These are phyloP conservation scores for Didymella pomorum DNA, from an alignment of 2,329 filamentous ascomycete species.

Conservation along the genomic window DNA sequence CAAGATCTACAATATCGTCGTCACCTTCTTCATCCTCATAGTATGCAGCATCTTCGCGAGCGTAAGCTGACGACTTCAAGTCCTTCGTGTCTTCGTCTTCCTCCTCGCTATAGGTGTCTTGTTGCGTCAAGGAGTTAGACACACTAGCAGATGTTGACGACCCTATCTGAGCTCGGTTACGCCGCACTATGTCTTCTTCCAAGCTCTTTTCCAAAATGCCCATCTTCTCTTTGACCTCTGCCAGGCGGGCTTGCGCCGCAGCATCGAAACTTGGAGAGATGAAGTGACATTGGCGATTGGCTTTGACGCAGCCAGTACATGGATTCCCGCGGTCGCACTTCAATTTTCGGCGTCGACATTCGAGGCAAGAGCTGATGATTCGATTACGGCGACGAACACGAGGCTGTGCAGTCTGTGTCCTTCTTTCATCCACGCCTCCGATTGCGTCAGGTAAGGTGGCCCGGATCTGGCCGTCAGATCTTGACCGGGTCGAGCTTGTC, in stretches of 20 bases:
- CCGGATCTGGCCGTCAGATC: background rate
- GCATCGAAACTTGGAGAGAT: conserved; percentile 73
- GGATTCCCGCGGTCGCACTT: conserved; percentile 79
- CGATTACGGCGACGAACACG: conserved; percentile 50
- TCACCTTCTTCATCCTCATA: conserved; percentile 68
- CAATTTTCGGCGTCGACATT: conserved; percentile 72
- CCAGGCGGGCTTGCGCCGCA: conserved; percentile 72
- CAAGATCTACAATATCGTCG: conserved; percentile 75
- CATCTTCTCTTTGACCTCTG: conserved; percentile 81
- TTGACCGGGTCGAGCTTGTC: background rate
- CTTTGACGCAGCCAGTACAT: conserved; percentile 71
- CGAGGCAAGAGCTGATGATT: conserved; percentile 50
- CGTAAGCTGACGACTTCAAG: conserved; percentile 69
- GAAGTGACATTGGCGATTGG: conserved; percentile 66
- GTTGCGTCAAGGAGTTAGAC: conserved; percentile 27
- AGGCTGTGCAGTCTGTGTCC: conserved; percentile 33
- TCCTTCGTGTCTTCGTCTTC: conserved; percentile 63
- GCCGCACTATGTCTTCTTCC: conserved; percentile 71
- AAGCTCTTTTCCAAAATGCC: conserved; percentile 73
- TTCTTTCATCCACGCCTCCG: conserved; percentile 24
- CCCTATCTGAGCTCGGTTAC: conserved; percentile 21
- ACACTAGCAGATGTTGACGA: background rate
- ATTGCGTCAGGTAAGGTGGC: background rate
- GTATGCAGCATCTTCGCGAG: conserved; percentile 73
- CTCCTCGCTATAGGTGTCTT: conserved; percentile 63